Conservation (phyloP, 2,329 filamentous ascomycete species). For the Pyricularia pennisetigena region DNA sequence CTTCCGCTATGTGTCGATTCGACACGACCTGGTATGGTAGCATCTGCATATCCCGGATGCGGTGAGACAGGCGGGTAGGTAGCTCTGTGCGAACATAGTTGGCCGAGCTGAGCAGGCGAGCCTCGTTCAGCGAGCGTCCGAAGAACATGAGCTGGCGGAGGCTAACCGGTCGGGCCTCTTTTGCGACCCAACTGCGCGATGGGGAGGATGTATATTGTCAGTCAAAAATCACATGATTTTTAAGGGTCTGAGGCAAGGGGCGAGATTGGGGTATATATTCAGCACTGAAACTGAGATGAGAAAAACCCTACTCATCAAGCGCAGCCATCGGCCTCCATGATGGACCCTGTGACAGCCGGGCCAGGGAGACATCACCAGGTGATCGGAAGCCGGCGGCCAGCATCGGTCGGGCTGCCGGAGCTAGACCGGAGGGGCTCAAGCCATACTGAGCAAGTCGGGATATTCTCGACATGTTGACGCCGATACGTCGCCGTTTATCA, state of each 20-base stretch:
- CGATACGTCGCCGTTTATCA: not conserved
- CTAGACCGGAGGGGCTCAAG: not conserved
- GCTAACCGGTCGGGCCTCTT: conserved; percentile 90
- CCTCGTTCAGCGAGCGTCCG: conserved; percentile 83
- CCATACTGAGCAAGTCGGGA: not conserved
- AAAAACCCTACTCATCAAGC: conserved; percentile 47
- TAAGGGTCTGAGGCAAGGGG: not conserved
- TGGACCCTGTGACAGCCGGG: conserved; percentile 1
- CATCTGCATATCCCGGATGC: conserved; percentile 93
- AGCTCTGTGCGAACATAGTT: conserved; percentile 97
- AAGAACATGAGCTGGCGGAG: conserved; percentile 96
- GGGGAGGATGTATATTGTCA: conserved; percentile 5
- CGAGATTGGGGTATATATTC: not conserved
- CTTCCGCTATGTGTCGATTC: conserved; percentile 87
- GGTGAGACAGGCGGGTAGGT: conserved; percentile 84
- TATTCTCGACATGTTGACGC: not conserved
- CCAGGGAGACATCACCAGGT: not conserved
- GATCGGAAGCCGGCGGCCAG: not conserved
- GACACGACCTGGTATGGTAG: conserved; percentile 91
- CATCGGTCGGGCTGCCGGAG: not conserved
- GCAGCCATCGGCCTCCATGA: conserved; percentile 56
- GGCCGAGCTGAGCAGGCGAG: conserved; percentile 81
- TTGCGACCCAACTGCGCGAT: conserved; percentile 70
- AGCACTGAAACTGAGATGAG: conserved; percentile 4
- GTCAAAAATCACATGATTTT: not conserved